Percentiles rank a stretch among this genome's conserved stretches.
Evolutionary conservation across 768 basidiomycete genomes (phyloP).

Genomic region (Termitomyces titanicus): DNA sequence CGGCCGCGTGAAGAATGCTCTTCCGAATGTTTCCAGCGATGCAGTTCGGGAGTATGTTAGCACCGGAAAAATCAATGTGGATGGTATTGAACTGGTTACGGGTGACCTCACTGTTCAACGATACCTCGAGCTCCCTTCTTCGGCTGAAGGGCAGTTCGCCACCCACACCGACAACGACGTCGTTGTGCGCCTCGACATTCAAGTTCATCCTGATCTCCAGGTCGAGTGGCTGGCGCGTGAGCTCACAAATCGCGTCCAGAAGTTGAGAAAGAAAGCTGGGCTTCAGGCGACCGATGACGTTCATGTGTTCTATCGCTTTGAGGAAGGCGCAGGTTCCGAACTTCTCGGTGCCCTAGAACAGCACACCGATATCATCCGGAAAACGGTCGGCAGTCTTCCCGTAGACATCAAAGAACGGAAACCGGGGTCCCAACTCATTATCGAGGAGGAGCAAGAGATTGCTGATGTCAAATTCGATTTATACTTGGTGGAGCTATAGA

Average conservation of each 20-base stretch:
- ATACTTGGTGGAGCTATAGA: conserved; percentile 55
- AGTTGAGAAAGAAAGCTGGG: conserved; percentile 92
- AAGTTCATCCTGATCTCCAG: conserved; percentile 81
- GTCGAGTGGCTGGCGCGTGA: conserved; percentile 88
- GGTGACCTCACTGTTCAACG: conserved; percentile 93
- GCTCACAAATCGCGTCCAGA: conserved; percentile 90
- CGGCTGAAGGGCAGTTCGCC: conserved; percentile 59
- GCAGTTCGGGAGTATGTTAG: conserved; percentile 73
- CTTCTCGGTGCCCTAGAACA: conserved; percentile 60
- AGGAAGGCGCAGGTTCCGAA: conserved; percentile 62
- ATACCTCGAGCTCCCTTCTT: conserved; percentile 76
- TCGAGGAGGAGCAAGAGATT: conserved; percentile 87
- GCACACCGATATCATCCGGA: conserved; percentile 66
- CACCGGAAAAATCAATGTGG: conserved; percentile 77
- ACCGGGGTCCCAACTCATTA: conserved; percentile 48
- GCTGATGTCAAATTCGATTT: conserved; percentile 75
- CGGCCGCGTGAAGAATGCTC: conserved; percentile 80
- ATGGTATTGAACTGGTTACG: conserved; percentile 82
- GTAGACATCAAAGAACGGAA: conserved; percentile 51
- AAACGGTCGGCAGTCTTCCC: conserved; percentile 73
- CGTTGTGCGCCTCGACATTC: conserved; percentile 88
- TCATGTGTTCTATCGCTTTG: conserved; percentile 80
- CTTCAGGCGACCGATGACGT: conserved; percentile 95
- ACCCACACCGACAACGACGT: conserved; percentile 94
- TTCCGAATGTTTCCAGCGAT: conserved; percentile 79